phyloP scores from a whole-genome alignment of 768 basidiomycete genomes.

The Pulveroboletus frians region DNA sequence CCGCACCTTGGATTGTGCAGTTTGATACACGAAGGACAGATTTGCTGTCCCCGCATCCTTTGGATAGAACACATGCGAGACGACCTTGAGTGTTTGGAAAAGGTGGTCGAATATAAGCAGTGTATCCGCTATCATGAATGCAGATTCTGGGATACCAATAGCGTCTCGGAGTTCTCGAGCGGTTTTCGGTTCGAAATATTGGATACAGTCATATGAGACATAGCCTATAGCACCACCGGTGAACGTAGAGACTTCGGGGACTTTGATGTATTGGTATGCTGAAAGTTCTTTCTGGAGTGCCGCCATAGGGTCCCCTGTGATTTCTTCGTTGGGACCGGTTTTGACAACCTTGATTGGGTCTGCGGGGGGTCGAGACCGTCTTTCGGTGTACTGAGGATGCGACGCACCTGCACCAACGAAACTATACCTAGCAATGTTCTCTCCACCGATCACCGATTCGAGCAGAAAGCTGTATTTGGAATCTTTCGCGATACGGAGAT shows the following conservation, averaged over 20 bases:
- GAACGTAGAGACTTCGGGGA: conserved; percentile 90
- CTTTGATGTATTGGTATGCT: conserved; percentile 83
- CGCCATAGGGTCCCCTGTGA: conserved; percentile 81
- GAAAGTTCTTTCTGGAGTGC: conserved; percentile 82
- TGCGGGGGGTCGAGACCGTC: conserved; percentile 27
- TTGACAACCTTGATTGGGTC: conserved; percentile 92
- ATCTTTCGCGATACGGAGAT: conserved; percentile 86
- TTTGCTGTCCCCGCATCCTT: conserved; percentile 60
- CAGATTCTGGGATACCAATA: conserved; percentile 86
- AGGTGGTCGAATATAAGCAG: conserved; percentile 96
- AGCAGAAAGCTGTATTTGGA: conserved; percentile 93
- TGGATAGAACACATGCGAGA: conserved; percentile 92
- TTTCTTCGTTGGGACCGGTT: conserved; percentile 79
- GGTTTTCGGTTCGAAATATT: conserved; percentile 94
- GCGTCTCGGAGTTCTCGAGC: conserved; percentile 68
- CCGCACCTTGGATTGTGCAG: conserved; percentile 77
- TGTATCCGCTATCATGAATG: conserved; percentile 96
- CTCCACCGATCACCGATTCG: conserved; percentile 87
- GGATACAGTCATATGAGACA: conserved; percentile 94
- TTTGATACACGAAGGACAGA: conserved; percentile 81
- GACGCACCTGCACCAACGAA: conserved; percentile 90
- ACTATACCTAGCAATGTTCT: conserved; percentile 88
- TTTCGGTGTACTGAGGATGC: background rate
- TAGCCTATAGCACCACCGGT: conserved; percentile 98
- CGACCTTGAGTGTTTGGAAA: conserved; percentile 89